These are phyloP conservation scores for Fusarium euwallaceae DNA, from an alignment of 2,329 filamentous ascomycete genomes.

Conservation along the genomic window DNA sequence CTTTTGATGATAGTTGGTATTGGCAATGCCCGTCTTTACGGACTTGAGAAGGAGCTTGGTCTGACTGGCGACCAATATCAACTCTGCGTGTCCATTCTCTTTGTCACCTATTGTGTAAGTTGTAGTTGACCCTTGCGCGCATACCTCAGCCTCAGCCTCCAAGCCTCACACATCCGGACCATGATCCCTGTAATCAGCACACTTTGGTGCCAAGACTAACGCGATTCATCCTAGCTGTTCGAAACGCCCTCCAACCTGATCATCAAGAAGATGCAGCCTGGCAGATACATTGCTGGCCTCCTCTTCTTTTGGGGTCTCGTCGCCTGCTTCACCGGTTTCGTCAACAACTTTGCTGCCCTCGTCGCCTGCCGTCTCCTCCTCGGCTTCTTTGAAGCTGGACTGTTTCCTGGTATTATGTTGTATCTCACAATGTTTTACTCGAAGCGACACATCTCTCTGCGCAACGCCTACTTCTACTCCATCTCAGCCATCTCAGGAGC, in stretches of 20 bases:
- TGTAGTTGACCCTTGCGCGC: background rate
- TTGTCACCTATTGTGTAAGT: constrained; percentile 16
- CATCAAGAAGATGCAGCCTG: constrained; percentile 36
- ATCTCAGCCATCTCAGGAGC: constrained; percentile 13
- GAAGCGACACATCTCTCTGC: constrained; percentile 10
- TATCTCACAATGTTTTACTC: constrained; percentile 78
- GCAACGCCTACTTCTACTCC: constrained; percentile 16
- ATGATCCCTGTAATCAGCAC: background rate
- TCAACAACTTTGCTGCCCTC: constrained; percentile 40
- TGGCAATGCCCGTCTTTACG: constrained; percentile 15
- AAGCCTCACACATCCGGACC: background rate
- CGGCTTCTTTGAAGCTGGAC: constrained; percentile 69
- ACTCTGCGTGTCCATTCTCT: constrained; percentile 8
- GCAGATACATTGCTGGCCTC: constrained; percentile 68
- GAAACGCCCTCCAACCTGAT: constrained; percentile 43
- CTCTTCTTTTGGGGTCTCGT: constrained; percentile 59
- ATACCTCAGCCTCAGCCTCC: background rate
- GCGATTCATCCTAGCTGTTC: constrained; percentile 22
- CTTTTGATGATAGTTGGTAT: constrained; percentile 7
- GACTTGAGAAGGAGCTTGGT: constrained; percentile 3
- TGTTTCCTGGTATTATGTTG: constrained; percentile 69
- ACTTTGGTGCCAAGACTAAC: background rate
- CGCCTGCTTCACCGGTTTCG: constrained; percentile 57
- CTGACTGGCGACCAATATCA: constrained; percentile 9
- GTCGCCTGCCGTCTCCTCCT: constrained; percentile 58